Percentiles rank a stretch among this genome's conserved stretches.
Evolutionary conservation across 768 basidiomycete species (phyloP).

Genomic region (Tubosaeta brunneosetosa): DNA sequence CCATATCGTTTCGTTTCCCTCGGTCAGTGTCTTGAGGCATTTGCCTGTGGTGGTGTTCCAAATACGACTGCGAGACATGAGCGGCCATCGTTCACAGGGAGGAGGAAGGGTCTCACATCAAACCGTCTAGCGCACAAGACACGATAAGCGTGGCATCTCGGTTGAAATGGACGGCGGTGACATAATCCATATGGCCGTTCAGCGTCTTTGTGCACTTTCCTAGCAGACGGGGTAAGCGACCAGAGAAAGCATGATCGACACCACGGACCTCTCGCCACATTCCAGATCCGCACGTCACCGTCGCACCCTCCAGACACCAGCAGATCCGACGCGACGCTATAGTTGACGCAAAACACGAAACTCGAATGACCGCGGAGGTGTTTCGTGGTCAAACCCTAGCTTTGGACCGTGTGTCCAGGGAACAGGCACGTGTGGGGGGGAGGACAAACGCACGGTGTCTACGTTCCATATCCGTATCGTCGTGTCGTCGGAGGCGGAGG

Average conservation of each 20-base stretch:
- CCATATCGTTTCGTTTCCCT: conserved; percentile 84
- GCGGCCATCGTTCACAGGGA: conserved; percentile 1
- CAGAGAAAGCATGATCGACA: neutral
- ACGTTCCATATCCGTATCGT: conserved; percentile 89
- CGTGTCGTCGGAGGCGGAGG: conserved; percentile 90
- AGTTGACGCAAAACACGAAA: conserved; percentile 90
- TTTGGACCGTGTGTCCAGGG: conserved; percentile 1
- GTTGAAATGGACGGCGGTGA: conserved; percentile 93
- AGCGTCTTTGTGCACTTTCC: conserved; percentile 83
- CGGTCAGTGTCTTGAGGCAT: conserved; percentile 93
- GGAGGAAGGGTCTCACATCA: conserved; percentile 62
- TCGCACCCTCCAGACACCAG: conserved; percentile 92
- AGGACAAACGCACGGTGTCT: conserved; percentile 53
- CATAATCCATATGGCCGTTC: conserved; percentile 91
- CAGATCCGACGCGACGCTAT: conserved; percentile 81
- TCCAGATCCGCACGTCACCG: conserved; percentile 92
- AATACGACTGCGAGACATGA: conserved; percentile 63
- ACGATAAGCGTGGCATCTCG: conserved; percentile 87
- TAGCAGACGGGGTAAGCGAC: conserved; percentile 20
- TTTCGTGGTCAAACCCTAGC: conserved; percentile 66
- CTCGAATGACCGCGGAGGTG: conserved; percentile 77
- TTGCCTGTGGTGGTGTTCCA: conserved; percentile 93
- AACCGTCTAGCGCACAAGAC: conserved; percentile 86
- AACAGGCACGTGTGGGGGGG: neutral
- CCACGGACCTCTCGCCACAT: conserved; percentile 64